These are phyloP conservation scores for Hydnum rufescens DNA, from an alignment of 768 basidiomycete species.

Conservation along the genomic window DNA sequence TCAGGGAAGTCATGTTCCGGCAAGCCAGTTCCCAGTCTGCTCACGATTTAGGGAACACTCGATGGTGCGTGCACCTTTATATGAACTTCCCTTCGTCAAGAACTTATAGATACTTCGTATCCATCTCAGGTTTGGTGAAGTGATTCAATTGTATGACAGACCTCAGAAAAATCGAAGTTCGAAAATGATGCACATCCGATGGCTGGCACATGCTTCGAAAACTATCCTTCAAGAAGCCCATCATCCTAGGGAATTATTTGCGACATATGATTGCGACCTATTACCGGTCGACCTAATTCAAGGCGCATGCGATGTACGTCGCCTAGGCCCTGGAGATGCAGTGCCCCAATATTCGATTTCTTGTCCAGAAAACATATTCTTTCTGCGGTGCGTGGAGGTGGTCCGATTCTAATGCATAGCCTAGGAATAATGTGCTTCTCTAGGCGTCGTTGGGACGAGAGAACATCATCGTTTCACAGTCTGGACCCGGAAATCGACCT, in stretches of 20 bases:
- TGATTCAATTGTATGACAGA: too few species aligned
- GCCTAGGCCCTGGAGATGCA: constrained; percentile 11
- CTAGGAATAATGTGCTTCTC: not conserved
- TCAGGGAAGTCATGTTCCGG: too few species aligned
- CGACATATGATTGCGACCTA: constrained; percentile 33
- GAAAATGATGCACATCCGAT: constrained; percentile 38
- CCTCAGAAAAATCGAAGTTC: too few species aligned
- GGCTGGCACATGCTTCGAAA: constrained; percentile 51
- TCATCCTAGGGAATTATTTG: constrained; percentile 43
- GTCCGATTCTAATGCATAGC: not conserved
- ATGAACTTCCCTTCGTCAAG: too few species aligned
- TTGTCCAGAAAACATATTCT: constrained; percentile 25
- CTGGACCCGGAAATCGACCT: not conserved
- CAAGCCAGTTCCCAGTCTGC: too few species aligned
- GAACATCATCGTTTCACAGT: not conserved
- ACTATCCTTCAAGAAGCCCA: constrained; percentile 42
- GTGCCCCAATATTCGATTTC: constrained; percentile 12
- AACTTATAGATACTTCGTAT: too few species aligned
- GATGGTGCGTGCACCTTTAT: too few species aligned
- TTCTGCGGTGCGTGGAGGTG: constrained; percentile 29
- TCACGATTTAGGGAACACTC: too few species aligned
- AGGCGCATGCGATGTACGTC: constrained; percentile 29
- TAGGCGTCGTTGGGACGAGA: too few species aligned
- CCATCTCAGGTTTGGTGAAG: too few species aligned
- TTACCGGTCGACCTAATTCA: constrained; percentile 24